A percentile compares a stretch with the other conserved stretches of the same genome.
Evolutionary conservation across 106 monocot species (phyloP).

Genomic region (Chionographis japonica): DNA sequence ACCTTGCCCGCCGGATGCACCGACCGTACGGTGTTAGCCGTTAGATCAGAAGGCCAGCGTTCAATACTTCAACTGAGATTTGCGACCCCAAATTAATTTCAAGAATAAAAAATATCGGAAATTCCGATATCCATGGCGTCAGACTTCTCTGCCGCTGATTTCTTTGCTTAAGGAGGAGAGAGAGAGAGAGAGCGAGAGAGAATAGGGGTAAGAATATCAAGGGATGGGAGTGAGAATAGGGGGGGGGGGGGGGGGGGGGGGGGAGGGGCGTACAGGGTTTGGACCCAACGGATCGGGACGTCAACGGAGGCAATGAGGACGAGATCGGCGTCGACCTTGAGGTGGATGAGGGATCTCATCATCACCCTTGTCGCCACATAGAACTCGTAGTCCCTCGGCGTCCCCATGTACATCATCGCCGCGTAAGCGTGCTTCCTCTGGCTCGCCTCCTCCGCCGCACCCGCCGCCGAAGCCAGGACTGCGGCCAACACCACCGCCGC

Average conservation of each 20-base stretch:
- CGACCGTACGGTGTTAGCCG: too few species aligned
- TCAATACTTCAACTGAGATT: too few species aligned
- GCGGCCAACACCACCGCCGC: slow-evolving; percentile 9
- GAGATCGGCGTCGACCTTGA: slow-evolving; percentile 85
- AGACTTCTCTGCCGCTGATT: too few species aligned
- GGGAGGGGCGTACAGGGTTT: slow-evolving; percentile 39
- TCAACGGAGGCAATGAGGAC: slow-evolving; percentile 93
- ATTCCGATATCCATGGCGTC: too few species aligned
- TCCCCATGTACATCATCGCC: slow-evolving; percentile 99
- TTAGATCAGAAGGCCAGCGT: too few species aligned
- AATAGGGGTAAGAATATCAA: neutral
- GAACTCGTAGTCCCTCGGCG: slow-evolving; percentile 99
- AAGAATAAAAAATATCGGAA: too few species aligned
- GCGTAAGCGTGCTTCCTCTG: slow-evolving; percentile 67
- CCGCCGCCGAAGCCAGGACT: neutral
- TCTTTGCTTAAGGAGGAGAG: neutral
- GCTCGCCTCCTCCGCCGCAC: slow-evolving; percentile 5
- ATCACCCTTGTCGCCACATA: slow-evolving; percentile 89
- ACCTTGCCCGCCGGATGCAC: too few species aligned
- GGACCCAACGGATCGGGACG: slow-evolving; percentile 68
- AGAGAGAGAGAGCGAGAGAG: neutral
- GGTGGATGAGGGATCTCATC: slow-evolving; percentile 71
- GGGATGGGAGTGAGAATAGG: neutral
- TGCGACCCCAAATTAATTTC: too few species aligned
- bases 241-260: neutral